A percentile compares a stretch with the other conserved stretches of the same genome.
These are phyloP conservation scores for Solanum tarapatanum DNA, from an alignment of 257 asterid species.

Conservation along the genomic window DNA sequence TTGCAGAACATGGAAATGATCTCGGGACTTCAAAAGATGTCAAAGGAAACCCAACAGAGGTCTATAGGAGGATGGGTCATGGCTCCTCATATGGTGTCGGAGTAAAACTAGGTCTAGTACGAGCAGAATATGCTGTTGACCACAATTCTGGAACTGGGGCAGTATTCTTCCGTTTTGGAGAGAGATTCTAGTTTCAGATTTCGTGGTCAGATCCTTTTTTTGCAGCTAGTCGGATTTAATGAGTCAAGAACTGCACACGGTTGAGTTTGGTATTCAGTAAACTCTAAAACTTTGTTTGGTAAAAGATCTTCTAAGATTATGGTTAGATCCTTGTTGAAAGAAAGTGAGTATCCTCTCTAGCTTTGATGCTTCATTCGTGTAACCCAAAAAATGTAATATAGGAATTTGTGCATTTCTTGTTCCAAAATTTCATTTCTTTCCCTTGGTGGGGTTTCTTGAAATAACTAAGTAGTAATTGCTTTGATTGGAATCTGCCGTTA, in stretches of 20 bases:
- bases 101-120: slow-evolving; percentile 77
- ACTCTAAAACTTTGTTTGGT: not conserved
- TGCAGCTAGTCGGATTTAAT: not conserved
- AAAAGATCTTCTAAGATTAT: not conserved
- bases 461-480: not conserved
- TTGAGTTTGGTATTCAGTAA: not conserved
- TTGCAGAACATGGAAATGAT: slow-evolving; percentile 93
- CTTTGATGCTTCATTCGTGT: not conserved
- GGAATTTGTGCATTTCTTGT: not conserved
- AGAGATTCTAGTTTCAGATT: slow-evolving; percentile 51
- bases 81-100: slow-evolving; percentile 95
- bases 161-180: slow-evolving; percentile 86
- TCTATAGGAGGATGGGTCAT: slow-evolving; percentile 76
- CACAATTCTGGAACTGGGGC: slow-evolving; percentile 89
- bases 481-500: not conserved
- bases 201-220: not conserved
- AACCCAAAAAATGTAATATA: not conserved
- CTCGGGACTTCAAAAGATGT: slow-evolving; percentile 87
- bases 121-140: slow-evolving; percentile 91
- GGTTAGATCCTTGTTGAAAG: not conserved
- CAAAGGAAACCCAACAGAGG: slow-evolving; percentile 96
- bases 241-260: not conserved
- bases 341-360: not conserved
- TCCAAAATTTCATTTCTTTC: not conserved
- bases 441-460: not conserved